phyloP scores from a whole-genome alignment of 345 rosid species.

The Gossypium herbaceum region DNA sequence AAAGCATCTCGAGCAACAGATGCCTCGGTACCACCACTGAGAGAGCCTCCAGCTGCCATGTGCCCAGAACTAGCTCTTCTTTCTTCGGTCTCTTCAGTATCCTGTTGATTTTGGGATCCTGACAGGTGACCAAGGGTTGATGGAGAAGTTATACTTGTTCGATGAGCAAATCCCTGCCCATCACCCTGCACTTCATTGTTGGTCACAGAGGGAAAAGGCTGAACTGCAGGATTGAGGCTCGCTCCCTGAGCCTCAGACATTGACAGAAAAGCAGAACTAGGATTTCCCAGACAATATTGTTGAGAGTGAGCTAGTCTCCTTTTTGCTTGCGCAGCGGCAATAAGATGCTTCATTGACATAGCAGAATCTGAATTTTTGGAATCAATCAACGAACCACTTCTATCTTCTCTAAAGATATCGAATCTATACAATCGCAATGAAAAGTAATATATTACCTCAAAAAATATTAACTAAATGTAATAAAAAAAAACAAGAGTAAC shows the following conservation, averaged over 20 bases:
- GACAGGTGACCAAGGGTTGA: slow-evolving; percentile 43
- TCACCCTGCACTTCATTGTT: slow-evolving; percentile 39
- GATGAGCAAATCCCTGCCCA: slow-evolving; percentile 39
- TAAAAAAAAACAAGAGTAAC: slow-evolving; percentile 6
- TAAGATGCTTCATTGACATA: slow-evolving; percentile 74
- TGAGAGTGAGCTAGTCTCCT: slow-evolving; percentile 73
- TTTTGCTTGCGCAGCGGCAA: slow-evolving; percentile 94
- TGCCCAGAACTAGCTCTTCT: slow-evolving; percentile 57
- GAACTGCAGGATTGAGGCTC: slow-evolving; percentile 54
- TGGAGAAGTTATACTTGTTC: slow-evolving; percentile 34
- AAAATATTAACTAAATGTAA: slow-evolving; percentile 4
- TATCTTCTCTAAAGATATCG: slow-evolving; percentile 40
- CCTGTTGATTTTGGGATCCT: slow-evolving; percentile 36
- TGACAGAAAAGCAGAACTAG: slow-evolving; percentile 30
- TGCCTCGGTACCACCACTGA: slow-evolving; percentile 88
- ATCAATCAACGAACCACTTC: slow-evolving; percentile 33
- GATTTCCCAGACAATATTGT: slow-evolving; percentile 38
- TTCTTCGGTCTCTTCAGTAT: slow-evolving; percentile 64
- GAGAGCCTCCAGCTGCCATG: slow-evolving; percentile 60
- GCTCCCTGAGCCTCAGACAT: slow-evolving; percentile 37
- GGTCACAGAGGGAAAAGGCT: slow-evolving; percentile 39
- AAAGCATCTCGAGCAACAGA: slow-evolving; percentile 94
- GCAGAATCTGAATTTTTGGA: slow-evolving; percentile 56
- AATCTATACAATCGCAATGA: slow-evolving; percentile 29
- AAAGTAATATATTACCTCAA: not conserved